Evolutionary conservation across 108 stramenopile genomes (phyloP), one percentile per base, ranked within the genome.

Genomic region (Chaetoceros muelleri): DNA sequence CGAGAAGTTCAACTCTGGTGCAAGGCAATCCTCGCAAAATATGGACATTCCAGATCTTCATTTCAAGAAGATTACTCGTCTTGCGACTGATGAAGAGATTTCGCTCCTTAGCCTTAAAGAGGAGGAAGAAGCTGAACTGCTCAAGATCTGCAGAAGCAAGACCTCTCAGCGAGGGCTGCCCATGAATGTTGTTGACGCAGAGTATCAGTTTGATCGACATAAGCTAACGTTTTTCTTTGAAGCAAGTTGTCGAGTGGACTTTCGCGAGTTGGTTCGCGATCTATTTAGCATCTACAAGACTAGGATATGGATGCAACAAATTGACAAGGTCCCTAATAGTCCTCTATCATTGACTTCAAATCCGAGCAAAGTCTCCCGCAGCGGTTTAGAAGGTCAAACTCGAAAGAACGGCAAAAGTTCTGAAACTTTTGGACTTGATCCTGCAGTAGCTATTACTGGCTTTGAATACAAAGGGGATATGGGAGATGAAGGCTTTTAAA

Each of bases 211-310:
- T 68, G 96, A 97, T 58, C 83, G 96, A 28, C 88, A 95, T 76
- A 97, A 97, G 75, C 68, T 97, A 8, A 97, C 93, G 8, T 97
- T 96, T 72, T 97, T 94, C 82, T 97, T 97, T 62, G 90, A 95
- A 63, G 94, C 95, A 5, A 92, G 94, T 45, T 80, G 93, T 44
- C 81, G 96, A 29, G 87, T 97, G 46, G 96, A 97, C 62, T 97
- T 97, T 72, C 82, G 96, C 45, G 96, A 97, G 61, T 78, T 97
- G n/a, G 96, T 97, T 1, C 76, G 96, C 19, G 96, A 97, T 64
- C 73, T 97, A 58, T 97, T 97, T 71, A 89, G 89, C 69, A 94
- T 95, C 64, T 97, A 95, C 75, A 97, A 97, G 79, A 97, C 95
- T 20, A 74, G 96, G 51, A 97, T 96, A 48, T 96, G 96, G 96